phyloP scores from a whole-genome alignment of 345 rosid genomes.

The Cardiospermum halicacabum region DNA sequence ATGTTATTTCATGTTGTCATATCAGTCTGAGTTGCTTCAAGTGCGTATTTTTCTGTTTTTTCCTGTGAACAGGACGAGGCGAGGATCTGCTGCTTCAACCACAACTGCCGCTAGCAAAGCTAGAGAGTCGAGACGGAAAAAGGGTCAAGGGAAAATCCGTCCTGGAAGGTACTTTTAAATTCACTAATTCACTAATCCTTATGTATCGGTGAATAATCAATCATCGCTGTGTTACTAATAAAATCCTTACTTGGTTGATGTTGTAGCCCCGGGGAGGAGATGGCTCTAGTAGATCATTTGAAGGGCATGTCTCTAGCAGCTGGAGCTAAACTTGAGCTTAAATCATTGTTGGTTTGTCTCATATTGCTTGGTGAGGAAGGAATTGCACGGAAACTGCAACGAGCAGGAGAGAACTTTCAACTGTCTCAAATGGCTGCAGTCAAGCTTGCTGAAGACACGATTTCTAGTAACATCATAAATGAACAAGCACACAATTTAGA shows the following conservation, averaged over 20 bases:
- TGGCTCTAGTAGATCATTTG: slow-evolving; percentile 91
- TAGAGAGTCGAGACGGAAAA: slow-evolving; percentile 66
- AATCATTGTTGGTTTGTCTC: slow-evolving; percentile 66
- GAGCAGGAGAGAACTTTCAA: slow-evolving; percentile 64
- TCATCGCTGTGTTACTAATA: slow-evolving; percentile 17
- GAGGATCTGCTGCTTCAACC: slow-evolving; percentile 65
- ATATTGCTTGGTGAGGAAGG: slow-evolving; percentile 66
- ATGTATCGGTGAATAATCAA: too few species aligned
- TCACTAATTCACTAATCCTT: too few species aligned
- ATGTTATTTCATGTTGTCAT: neutral
- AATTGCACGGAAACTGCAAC: slow-evolving; percentile 67
- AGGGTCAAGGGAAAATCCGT: slow-evolving; percentile 81
- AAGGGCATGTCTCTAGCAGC: slow-evolving; percentile 69
- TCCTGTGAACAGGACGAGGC: slow-evolving; percentile 56
- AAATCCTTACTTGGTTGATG: slow-evolving; percentile 15
- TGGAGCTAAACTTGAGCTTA: slow-evolving; percentile 74
- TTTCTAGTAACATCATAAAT: slow-evolving; percentile 44
- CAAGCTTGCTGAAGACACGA: slow-evolving; percentile 71
- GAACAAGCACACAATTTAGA: slow-evolving; percentile 60
- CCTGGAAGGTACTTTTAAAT: slow-evolving; percentile 97
- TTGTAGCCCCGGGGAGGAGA: slow-evolving; percentile 88
- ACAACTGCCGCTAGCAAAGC: slow-evolving; percentile 58
- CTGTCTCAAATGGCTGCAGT: slow-evolving; percentile 74
- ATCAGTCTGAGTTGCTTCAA: slow-evolving; percentile 8
- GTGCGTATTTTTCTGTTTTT: slow-evolving; percentile 11